Conservation (phyloP, 306 rosid genomes). For the Corylus heterophylla region DNA sequence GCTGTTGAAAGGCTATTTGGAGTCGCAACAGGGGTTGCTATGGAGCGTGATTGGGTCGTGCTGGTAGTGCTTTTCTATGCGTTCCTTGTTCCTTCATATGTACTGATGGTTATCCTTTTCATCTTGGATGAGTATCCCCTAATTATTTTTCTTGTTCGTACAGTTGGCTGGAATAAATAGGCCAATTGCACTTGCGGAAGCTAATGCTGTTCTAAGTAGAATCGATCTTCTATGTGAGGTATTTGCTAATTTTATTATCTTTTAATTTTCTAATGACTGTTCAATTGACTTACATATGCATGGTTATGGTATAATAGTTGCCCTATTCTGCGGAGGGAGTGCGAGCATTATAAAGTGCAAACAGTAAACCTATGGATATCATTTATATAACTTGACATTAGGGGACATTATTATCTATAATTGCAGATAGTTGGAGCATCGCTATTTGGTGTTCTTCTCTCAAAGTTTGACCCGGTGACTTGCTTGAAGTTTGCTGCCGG, state of each 20-base stretch:
- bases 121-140: slow-evolving; percentile 5
- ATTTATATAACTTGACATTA: slow-evolving; percentile 7
- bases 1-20: slow-evolving; percentile 89
- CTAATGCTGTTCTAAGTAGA: slow-evolving; percentile 87
- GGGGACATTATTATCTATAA: slow-evolving; percentile 24
- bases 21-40: slow-evolving; percentile 83
- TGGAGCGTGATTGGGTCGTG: slow-evolving; percentile 99
- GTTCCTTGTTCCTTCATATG: slow-evolving; percentile 27
- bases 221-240: slow-evolving; percentile 97
- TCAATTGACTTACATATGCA: slow-evolving; percentile 15
- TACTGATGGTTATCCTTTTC: background rate
- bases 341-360: background rate
- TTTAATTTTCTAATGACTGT: background rate
- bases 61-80: slow-evolving; percentile 55
- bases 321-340: slow-evolving; percentile 11
- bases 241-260: slow-evolving; percentile 20
- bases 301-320: slow-evolving; percentile 12
- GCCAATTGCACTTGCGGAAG: slow-evolving; percentile 91
- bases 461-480: slow-evolving; percentile 80
- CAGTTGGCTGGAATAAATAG: slow-evolving; percentile 94
- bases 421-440: slow-evolving; percentile 88
- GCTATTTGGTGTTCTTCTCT: slow-evolving; percentile 78
- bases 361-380: background rate
- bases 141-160: slow-evolving; percentile 26
- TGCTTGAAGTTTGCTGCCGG: slow-evolving; percentile 79